A percentile compares a stretch with the other conserved stretches of the same genome.
Evolutionary conservation across 2,329 filamentous ascomycete species (phyloP).

Genomic region (Biscogniauxia mediterranea): DNA sequence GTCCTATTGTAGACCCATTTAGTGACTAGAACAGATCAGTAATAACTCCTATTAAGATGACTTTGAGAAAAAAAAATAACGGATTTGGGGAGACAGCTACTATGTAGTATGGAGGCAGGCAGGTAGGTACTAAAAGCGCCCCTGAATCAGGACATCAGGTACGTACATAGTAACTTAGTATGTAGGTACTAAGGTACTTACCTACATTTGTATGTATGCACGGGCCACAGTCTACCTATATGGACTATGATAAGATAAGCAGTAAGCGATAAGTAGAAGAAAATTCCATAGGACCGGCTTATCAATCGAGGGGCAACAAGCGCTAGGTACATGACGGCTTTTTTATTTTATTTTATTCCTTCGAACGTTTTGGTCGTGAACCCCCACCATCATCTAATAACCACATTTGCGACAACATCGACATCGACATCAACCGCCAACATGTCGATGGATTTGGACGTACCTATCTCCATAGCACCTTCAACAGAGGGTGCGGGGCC

Average conservation of each 20-base stretch:
- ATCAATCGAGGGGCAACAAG: slow-evolving; percentile 28
- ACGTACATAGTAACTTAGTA: too few relatives aligned
- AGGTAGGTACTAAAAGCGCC: too few relatives aligned
- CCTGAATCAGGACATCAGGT: too few relatives aligned
- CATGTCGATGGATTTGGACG: slow-evolving; percentile 60
- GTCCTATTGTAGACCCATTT: too few relatives aligned
- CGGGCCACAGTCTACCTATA: not conserved
- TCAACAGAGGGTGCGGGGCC: slow-evolving; percentile 26
- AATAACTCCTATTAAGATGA: too few relatives aligned
- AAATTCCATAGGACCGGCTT: slow-evolving; percentile 11
- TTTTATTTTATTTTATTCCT: slow-evolving; percentile 10
- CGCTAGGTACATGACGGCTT: slow-evolving; percentile 14
- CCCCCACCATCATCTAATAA: slow-evolving; percentile 17
- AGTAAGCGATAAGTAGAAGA: not conserved
- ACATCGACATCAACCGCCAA: slow-evolving; percentile 21
- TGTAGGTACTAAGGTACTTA: too few relatives aligned
- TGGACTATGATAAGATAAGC: not conserved
- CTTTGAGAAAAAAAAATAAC: too few relatives aligned
- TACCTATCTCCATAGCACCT: slow-evolving; percentile 47
- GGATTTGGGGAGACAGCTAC: too few relatives aligned
- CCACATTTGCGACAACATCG: not conserved
- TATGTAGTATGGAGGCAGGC: too few relatives aligned
- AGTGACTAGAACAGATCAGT: too few relatives aligned
- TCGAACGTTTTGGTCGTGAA: slow-evolving; percentile 7
- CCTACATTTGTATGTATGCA: not conserved